Base-by-base conservation (phyloP, 257 asterid genomes). In the Osmanthus fragrans region DNA sequence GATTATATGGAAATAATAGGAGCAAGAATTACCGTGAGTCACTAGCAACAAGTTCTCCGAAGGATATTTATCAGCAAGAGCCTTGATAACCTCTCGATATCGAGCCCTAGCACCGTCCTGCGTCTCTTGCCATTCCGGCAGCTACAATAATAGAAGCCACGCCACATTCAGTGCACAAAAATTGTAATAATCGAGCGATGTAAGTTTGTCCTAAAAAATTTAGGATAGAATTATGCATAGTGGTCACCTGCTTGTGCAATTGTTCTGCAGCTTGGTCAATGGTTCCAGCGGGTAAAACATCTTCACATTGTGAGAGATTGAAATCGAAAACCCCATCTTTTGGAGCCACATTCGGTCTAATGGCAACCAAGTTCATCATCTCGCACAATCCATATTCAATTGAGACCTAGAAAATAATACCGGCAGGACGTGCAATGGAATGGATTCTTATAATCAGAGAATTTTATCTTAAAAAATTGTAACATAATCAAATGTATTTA, bases 361-460 rank as follows among this genome's bases (percentile, higher is more conserved):
- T 85, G 39, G 98, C 95, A 67, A 70, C 45, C 5, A 85, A 70
- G 74, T 92, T 95, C 92, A 95, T 56, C 96, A 91, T 90, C 88
- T 92, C 99, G 71, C 87, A 92, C 85, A 93, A 81, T 51, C 98
- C 99, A 74, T 82, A 90, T 77, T 95, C 99, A 45, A 95, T 69
- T 0, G 99, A 85, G 33, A 91, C 99, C 98, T 93, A 84, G 18
- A 42, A 42, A 42, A 42, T 42, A 0, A 13, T 2, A 40, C 47
- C 47, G 15, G 47, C 4, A 40, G 3, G 47, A 40, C 47, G 10
- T 40, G 47, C 13, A 40, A 40, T 40, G 12, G 15, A 40, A 40
- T 10, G 47, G 47, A 40, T 40, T 8, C 7, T 40, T 2, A 40
- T 9, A 9, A 40, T 40, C 47, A 40, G 13, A 40, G 9, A 40